Evolutionary conservation across 2,329 filamentous ascomycete species (phyloP).

Genomic region (Verticillium zaregamsianum): DNA sequence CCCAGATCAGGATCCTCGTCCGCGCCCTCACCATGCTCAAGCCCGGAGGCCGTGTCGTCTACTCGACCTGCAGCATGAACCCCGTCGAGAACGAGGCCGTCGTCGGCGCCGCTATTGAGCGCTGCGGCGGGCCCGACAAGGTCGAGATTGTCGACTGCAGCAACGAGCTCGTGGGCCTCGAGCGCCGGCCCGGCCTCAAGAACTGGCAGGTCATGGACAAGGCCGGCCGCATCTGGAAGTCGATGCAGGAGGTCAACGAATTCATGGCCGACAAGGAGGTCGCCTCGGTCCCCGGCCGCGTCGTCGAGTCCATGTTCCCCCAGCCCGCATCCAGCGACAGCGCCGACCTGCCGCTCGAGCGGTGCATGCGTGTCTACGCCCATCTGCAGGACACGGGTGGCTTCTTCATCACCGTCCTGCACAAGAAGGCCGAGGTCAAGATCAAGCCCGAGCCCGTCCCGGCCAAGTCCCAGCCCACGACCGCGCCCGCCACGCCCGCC

Average conservation of each 20-base stretch:
- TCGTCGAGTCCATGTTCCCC: conserved; percentile 84
- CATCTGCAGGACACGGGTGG: conserved; percentile 95
- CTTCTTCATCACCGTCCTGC: conserved; percentile 94
- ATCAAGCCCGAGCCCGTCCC: conserved; percentile 48
- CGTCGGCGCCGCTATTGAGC: conserved; percentile 79
- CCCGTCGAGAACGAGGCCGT: conserved; percentile 96
- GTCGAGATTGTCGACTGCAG: conserved; percentile 83
- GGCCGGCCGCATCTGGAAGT: conserved; percentile 70
- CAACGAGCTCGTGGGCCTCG: conserved; percentile 69
- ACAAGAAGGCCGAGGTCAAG: conserved; percentile 85
- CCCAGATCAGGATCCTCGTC: conserved; percentile 85
- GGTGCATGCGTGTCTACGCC: conserved; percentile 90
- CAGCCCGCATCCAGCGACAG: conserved; percentile 47
- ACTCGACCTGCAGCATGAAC: conserved; percentile 99
- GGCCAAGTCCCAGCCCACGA: conserved; percentile 49
- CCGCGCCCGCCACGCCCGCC: conserved; percentile 7
- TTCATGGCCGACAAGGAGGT: neutral
- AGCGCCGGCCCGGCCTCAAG: conserved; percentile 71
- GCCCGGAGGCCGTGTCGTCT: conserved; percentile 88
- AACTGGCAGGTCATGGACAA: conserved; percentile 93
- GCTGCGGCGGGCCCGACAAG: conserved; percentile 78
- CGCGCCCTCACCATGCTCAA: conserved; percentile 94
- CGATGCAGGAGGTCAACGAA: conserved; percentile 52
- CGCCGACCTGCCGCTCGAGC: conserved; percentile 71
- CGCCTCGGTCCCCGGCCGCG: conserved; percentile 54